A percentile compares a stretch with the other conserved stretches of the same genome.
Conservation (phyloP, 164 flowering plant species). For the Platanus orientalis region DNA sequence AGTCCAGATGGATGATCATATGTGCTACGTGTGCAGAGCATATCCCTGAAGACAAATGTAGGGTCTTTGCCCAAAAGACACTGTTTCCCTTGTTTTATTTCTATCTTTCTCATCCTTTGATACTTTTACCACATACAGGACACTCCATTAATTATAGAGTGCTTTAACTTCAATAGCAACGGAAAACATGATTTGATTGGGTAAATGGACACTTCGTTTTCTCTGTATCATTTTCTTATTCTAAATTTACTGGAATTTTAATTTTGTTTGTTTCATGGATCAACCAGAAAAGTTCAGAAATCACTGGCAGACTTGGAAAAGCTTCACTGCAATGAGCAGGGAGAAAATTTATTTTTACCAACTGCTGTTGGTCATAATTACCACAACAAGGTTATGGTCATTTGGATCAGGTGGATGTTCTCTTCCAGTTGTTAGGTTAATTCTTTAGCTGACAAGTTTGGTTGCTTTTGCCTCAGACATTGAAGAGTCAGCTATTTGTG, state of each 20-base stretch:
- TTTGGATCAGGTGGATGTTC: background rate
- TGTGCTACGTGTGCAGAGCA: constrained; percentile 8
- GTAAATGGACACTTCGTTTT: constrained; percentile 28
- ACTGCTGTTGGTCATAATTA: constrained; percentile 41
- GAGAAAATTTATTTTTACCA: constrained; percentile 54
- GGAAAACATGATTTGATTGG: constrained; percentile 72
- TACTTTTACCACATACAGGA: constrained; percentile 41
- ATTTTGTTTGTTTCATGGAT: constrained; percentile 12
- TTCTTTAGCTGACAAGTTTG: constrained; percentile 5
- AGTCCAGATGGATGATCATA: background rate
- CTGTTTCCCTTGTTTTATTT: constrained; percentile 1
- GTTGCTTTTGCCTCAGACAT: constrained; percentile 28
- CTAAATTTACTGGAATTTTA: background rate
- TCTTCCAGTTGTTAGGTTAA: background rate
- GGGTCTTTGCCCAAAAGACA: constrained; percentile 7
- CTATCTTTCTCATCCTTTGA: constrained; percentile 5
- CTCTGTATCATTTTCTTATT: background rate
- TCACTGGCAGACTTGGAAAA: constrained; percentile 67
- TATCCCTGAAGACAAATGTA: background rate
- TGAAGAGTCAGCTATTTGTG: constrained; percentile 69
- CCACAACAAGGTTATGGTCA: constrained; percentile 51
- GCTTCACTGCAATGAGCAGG: constrained; percentile 41
- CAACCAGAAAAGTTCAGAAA: constrained; percentile 56
- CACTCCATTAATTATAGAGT: constrained; percentile 53
- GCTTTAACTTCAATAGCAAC: constrained; percentile 64